Percentiles rank a stretch among this genome's conserved stretches.
Evolutionary conservation across 495 filamentous ascomycete species (phyloP).

Genomic region (Talaromyces proteolyticus): DNA sequence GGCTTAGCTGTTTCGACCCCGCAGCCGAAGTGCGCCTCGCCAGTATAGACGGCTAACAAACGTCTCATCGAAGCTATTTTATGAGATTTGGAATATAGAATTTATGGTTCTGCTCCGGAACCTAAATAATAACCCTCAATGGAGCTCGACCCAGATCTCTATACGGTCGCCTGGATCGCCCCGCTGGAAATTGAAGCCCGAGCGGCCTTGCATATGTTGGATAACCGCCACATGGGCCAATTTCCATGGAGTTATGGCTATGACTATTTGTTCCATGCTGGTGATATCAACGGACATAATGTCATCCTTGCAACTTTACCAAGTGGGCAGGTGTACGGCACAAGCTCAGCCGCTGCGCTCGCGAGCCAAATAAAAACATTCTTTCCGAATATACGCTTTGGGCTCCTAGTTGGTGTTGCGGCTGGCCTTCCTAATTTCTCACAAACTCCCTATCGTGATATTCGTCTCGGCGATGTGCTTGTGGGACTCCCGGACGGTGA

Average conservation of each 20-base stretch:
- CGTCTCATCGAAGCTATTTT: background rate
- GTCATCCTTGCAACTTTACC: conserved; percentile 4
- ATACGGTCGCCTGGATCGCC: conserved; percentile 4
- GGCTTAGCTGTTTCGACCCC: too few species aligned
- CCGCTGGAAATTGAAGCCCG: conserved; percentile 1
- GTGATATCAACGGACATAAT: conserved; percentile 4
- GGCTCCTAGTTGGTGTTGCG: conserved; percentile 28
- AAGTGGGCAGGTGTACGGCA: conserved; percentile 14
- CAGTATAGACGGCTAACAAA: background rate
- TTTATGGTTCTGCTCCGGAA: background rate
- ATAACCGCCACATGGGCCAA: conserved; percentile 12
- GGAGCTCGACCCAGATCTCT: background rate
- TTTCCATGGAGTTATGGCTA: conserved; percentile 20
- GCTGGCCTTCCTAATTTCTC: conserved; percentile 19
- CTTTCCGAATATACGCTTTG: conserved; percentile 31
- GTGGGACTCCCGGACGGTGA: conserved; percentile 16
- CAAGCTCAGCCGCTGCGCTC: conserved; percentile 27
- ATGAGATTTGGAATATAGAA: background rate
- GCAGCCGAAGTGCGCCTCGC: background rate
- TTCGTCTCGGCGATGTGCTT: conserved; percentile 34
- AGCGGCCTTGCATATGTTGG: conserved; percentile 2
- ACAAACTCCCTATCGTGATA: conserved; percentile 20
- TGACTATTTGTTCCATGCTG: conserved; percentile 20
- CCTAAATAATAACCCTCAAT: background rate
- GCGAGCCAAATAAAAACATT: conserved; percentile 29